Conservation (phyloP, 352 stramenopile genomes). For the Thraustochytrium sp. region DNA sequence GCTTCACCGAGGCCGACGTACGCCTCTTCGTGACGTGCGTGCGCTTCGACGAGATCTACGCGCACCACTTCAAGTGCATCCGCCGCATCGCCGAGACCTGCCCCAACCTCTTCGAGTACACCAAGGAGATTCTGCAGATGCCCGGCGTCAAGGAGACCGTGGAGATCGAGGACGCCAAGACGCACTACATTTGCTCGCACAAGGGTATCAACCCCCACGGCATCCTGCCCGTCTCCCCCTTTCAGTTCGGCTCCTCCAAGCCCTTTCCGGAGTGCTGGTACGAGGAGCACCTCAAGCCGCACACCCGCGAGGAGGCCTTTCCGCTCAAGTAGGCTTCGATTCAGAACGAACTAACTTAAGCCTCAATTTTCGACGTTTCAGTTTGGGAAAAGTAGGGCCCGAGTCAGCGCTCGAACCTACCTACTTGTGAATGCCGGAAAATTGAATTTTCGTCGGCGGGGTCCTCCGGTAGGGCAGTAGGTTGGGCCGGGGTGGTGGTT, state of each 20-base stretch:
- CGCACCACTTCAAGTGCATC: constrained; percentile 69
- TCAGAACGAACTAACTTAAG: background rate
- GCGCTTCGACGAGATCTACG: constrained; percentile 89
- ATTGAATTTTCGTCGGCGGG: too few species aligned
- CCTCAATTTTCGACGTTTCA: too few species aligned
- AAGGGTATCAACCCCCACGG: constrained; percentile 83
- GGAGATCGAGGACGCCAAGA: constrained; percentile 93
- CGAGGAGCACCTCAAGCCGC: constrained; percentile 56
- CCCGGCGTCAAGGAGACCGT: constrained; percentile 72
- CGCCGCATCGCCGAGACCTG: constrained; percentile 65
- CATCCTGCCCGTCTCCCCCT: constrained; percentile 77
- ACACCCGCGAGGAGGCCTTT: constrained; percentile 57
- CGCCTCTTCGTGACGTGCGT: constrained; percentile 82
- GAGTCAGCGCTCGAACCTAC: too few species aligned
- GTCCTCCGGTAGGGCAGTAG: too few species aligned
- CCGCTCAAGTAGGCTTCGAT: background rate
- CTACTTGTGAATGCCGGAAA: too few species aligned
- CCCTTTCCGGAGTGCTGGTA: constrained; percentile 42
- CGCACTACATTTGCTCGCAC: constrained; percentile 91
- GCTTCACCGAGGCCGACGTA: constrained; percentile 71
- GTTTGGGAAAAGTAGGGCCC: too few species aligned
- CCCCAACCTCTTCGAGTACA: constrained; percentile 70
- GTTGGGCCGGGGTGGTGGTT: too few species aligned
- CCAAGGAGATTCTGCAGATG: constrained; percentile 86
- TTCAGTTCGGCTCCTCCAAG: background rate